Evolutionary conservation across 331 rosid genomes (phyloP), one percentile per base, ranked within the genome.

Genomic region (Quercus lobata): DNA sequence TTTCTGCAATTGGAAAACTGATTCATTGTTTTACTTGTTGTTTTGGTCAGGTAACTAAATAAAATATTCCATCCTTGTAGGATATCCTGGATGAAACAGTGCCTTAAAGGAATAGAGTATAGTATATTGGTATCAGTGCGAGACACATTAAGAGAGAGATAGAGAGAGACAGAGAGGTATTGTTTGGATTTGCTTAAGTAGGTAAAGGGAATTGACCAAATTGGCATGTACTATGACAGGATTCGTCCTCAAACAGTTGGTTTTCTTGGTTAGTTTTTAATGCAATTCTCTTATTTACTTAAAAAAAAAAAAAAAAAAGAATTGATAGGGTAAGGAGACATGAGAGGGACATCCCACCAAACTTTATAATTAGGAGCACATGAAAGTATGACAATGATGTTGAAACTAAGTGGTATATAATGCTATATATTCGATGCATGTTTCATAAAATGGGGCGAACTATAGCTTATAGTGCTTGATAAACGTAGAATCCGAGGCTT

Each of bases 401-500:
- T 79, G 82, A 73, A 46, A 55, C 15, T n/a, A 27, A 58, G 68
- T 70, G 74, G 73, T 46, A 79, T 76, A 82, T 76, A 82, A 82
- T 79, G 80, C 71, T 57, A 46, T 41, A 41, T 41, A 41, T 71
- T 32, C 61, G 73, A 73, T 72, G 75, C 72, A 21, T 80, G 82
- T 73, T 82, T 81, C 87, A 76, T 84, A 35, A 77, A 71, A 83
- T 77, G 71, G 55, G 52, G 71, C 77, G 60, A 21, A 49, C 78
- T 57, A 76, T 24, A 3, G 32, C 66, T 9, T 17, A 79, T 62
- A 4, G 69, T 71, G 61, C 37, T 24, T 66, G 63, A 57, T 77
- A 78, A 78, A 71, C 82, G 76, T 83, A 63, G 88, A 87, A 87
- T 91, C 90, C 93, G 82, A 91, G 89, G 90, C 83, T 76, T 46